Base-by-base conservation (phyloP, 352 stramenopile genomes). In the Globisporangium rhizosaccharum region DNA sequence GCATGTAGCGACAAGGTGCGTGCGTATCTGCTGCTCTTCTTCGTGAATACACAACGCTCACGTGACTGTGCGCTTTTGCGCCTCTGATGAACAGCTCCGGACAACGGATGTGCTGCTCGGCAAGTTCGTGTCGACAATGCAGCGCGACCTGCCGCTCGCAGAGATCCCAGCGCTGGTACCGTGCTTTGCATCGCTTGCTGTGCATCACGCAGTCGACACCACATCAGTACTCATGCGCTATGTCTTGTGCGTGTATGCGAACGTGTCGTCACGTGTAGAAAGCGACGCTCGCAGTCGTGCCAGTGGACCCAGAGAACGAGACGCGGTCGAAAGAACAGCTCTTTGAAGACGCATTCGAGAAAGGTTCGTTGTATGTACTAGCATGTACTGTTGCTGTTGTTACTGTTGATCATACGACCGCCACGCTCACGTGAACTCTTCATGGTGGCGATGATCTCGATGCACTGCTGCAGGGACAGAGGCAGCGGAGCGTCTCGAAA, bases 1-100 rank as follows among this genome's bases (percentile, higher is more conserved):
- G 76, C 73, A 62, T 89, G 81, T 57, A 88, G 76, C 66, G 79
- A 91, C 62, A 91, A 88, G 72, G 81, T 85, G n/a, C 49, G 60
- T 48, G 14, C 8, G 18, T 44, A 15, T 17, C 18, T 59, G 5
- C 28, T 66, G 18, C 20, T 20, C 20, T 57, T 18, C n/a, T 26
- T 11, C 25, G 28, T 33, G 7, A 5, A 14, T 20, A 18, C 48
- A 23, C 50, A 45, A 2, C 30, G 1, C 11, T 17, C 41, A 28
- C 10, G 6, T 28, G 11, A 7, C 44, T 37, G 17, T 36, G 14
- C 39, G 12, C 15, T 20, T 11, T 23, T 10, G 33, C 8, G 33
- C 33, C 8, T 39, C 5, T 8, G 11, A 39, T 12, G 33, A 52
- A 33, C 41, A 90, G 80, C 68, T 90, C n/a, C 76, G 76, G 15